Percentiles rank a stretch among this genome's conserved stretches.
These are phyloP conservation scores for Earliella scabrosa DNA, from an alignment of 1,284 basidiomycete species.

Conservation along the genomic window DNA sequence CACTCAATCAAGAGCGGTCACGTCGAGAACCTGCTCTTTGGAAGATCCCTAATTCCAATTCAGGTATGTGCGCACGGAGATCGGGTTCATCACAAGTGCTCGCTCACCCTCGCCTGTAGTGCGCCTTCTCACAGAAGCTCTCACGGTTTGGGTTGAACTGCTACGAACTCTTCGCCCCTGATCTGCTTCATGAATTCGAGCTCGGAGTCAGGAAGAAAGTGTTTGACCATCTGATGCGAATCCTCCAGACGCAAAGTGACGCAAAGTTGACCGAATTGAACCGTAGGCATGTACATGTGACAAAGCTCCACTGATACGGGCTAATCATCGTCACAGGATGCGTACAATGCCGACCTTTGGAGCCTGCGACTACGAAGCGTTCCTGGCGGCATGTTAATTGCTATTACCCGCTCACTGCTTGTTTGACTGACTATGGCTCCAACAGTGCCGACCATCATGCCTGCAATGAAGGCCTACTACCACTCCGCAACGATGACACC, in stretches of 20 bases:
- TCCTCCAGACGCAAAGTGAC: neutral
- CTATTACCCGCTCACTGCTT: neutral
- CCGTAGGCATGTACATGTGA: constrained; percentile 13
- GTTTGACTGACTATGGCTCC: too few relatives aligned
- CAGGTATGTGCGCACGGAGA: constrained; percentile 23
- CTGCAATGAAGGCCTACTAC: constrained; percentile 34
- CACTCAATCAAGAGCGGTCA: constrained; percentile 1
- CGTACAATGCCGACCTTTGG: constrained; percentile 34
- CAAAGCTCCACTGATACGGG: neutral
- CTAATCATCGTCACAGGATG: constrained; percentile 22
- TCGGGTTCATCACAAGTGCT: neutral
- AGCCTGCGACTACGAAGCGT: constrained; percentile 36
- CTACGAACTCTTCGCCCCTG: constrained; percentile 36
- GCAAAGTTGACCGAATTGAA: constrained; percentile 14
- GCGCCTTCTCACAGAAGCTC: constrained; percentile 34
- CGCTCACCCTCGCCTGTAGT: constrained; percentile 7
- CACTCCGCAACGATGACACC: constrained; percentile 20
- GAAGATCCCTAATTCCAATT: constrained; percentile 5
- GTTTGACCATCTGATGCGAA: constrained; percentile 18
- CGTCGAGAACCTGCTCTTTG: constrained; percentile 19
- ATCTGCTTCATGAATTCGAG: constrained; percentile 44
- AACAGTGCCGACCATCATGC: constrained; percentile 31
- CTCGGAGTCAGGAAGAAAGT: constrained; percentile 40
- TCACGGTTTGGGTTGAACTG: constrained; percentile 29
- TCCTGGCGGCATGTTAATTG: constrained; percentile 27